phyloP scores from a whole-genome alignment of 2,329 filamentous ascomycete genomes.

The Arthrobotrys pseudoclavata region DNA sequence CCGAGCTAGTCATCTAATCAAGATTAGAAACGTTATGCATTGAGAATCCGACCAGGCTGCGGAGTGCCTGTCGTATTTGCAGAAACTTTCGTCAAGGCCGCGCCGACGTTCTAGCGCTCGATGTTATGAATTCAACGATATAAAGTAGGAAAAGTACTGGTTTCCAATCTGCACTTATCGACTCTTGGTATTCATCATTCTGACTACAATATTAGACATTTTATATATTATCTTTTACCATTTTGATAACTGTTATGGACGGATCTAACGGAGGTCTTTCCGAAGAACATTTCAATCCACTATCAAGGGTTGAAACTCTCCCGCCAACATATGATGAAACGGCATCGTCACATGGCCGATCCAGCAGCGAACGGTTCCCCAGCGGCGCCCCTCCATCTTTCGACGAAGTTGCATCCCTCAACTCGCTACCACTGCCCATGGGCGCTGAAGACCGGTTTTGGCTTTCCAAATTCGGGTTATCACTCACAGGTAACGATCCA shows the following conservation, averaged over 20 bases:
- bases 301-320: conserved; percentile 33
- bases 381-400: conserved; percentile 38
- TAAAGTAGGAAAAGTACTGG: conserved; percentile 24
- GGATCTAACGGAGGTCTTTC: conserved; percentile 22
- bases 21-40: conserved; percentile 36
- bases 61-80: neutral
- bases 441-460: conserved; percentile 36
- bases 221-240: neutral
- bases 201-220: conserved; percentile 5
- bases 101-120: neutral
- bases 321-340: conserved; percentile 48
- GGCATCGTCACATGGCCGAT: conserved; percentile 4
- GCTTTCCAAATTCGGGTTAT: conserved; percentile 47
- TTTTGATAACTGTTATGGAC: conserved; percentile 8
- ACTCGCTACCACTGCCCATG: conserved; percentile 23
- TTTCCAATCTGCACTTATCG: conserved; percentile 22
- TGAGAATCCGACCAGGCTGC: neutral
- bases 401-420: conserved; percentile 41
- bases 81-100: neutral
- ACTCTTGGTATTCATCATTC: conserved; percentile 15
- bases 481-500: conserved; percentile 36
- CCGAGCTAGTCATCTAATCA: conserved; percentile 23
- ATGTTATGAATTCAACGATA: conserved; percentile 10
- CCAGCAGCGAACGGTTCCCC: conserved; percentile 26
- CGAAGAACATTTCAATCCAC: neutral